Evolutionary conservation across 768 basidiomycete genomes (phyloP).

Genomic region (Mycena rebaudengoi): DNA sequence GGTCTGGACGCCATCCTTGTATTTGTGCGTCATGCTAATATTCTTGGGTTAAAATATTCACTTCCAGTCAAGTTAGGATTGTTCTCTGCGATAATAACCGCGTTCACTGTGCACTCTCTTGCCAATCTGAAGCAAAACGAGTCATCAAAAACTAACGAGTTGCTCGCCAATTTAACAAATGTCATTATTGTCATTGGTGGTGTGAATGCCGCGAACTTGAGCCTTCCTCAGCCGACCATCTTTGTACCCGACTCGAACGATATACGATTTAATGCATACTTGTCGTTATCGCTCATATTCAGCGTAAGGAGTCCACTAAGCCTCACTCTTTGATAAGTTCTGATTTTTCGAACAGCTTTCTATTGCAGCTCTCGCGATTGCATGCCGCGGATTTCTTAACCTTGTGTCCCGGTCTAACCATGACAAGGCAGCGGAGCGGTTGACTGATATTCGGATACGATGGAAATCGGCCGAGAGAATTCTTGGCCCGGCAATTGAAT

Average conservation of each 20-base stretch:
- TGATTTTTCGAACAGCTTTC: slow-evolving; percentile 10
- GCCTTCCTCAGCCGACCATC: neutral
- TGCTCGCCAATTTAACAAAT: slow-evolving; percentile 14
- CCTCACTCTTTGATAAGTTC: neutral
- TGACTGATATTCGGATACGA: slow-evolving; percentile 26
- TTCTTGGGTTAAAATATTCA: neutral
- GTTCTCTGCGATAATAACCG: slow-evolving; percentile 31
- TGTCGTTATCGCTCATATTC: slow-evolving; percentile 27
- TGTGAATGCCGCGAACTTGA: neutral
- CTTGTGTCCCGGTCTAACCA: slow-evolving; percentile 15
- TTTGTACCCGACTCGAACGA: slow-evolving; percentile 17
- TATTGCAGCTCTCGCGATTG: slow-evolving; percentile 23
- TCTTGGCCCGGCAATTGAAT: slow-evolving; percentile 24
- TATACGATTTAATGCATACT: slow-evolving; percentile 22
- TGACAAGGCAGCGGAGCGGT: slow-evolving; percentile 13
- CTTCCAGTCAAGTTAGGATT: slow-evolving; percentile 21
- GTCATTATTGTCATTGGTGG: slow-evolving; percentile 1
- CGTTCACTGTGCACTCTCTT: slow-evolving; percentile 26
- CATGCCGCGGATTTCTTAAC: slow-evolving; percentile 25
- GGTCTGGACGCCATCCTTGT: slow-evolving; percentile 28
- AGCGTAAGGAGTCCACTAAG: slow-evolving; percentile 11
- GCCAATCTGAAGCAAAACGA: slow-evolving; percentile 13
- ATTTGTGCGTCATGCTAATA: slow-evolving; percentile 16
- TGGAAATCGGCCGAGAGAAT: slow-evolving; percentile 20
- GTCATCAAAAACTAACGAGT: slow-evolving; percentile 13